These are phyloP conservation scores for Leccinum obscurum DNA, from an alignment of 768 basidiomycete species.

Conservation along the genomic window DNA sequence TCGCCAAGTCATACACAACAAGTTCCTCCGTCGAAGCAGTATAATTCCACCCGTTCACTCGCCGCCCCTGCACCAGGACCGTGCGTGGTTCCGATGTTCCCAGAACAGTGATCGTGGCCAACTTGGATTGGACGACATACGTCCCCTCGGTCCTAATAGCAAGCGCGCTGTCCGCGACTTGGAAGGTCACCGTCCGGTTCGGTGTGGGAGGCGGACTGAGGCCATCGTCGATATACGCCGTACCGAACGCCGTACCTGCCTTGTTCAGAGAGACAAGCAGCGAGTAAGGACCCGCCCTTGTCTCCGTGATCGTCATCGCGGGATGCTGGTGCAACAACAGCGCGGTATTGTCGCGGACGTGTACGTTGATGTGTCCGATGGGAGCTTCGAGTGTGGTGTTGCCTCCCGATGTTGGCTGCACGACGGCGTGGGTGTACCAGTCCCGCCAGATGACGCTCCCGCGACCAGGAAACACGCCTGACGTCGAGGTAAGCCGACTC, in stretches of 20 bases:
- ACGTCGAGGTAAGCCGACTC: not conserved
- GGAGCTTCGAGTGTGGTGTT: slow-evolving; percentile 57
- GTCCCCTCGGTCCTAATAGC: slow-evolving; percentile 33
- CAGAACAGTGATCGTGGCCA: slow-evolving; percentile 54
- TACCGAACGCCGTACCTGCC: slow-evolving; percentile 53
- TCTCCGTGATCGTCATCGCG: slow-evolving; percentile 65
- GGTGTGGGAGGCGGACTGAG: slow-evolving; percentile 47
- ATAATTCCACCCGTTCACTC: slow-evolving; percentile 40
- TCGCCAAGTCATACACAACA: slow-evolving; percentile 36
- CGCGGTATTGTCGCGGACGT: slow-evolving; percentile 63
- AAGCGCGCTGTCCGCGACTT: slow-evolving; percentile 36
- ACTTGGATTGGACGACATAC: slow-evolving; percentile 38
- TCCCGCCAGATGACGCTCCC: slow-evolving; percentile 62
- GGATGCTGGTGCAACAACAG: slow-evolving; percentile 61
- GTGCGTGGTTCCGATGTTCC: slow-evolving; percentile 44
- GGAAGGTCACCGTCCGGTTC: slow-evolving; percentile 48
- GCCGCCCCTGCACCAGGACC: slow-evolving; percentile 42
- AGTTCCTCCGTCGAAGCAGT: slow-evolving; percentile 39
- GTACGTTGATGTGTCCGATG: slow-evolving; percentile 71
- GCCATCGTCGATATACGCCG: slow-evolving; percentile 69
- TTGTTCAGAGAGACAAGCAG: slow-evolving; percentile 55
- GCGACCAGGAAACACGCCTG: slow-evolving; percentile 64
- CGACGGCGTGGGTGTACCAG: slow-evolving; percentile 64
- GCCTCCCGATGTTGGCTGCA: slow-evolving; percentile 41
- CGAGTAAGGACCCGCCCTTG: slow-evolving; percentile 56